A percentile compares a stretch with the other conserved stretches of the same genome.
Conservation (phyloP, 2,329 filamentous ascomycete genomes). For the Nannizziopsis arthrosporioides region DNA sequence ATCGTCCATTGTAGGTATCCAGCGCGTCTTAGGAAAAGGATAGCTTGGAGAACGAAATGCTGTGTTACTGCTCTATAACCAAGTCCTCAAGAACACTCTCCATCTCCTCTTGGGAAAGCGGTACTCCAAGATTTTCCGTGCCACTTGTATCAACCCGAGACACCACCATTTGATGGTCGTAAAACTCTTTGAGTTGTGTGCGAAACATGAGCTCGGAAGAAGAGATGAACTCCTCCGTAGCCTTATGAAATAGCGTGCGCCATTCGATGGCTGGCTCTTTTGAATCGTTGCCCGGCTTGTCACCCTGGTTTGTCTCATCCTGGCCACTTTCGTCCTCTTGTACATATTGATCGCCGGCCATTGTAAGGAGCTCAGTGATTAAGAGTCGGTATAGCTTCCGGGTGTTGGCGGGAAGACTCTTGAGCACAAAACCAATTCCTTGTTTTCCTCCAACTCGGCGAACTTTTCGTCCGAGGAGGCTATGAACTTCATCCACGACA, state of each 20-base stretch:
- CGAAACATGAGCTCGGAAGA: conserved; percentile 93
- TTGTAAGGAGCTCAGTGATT: conserved; percentile 68
- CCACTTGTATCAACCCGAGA: conserved; percentile 76
- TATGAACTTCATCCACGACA: conserved; percentile 80
- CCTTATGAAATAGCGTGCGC: conserved; percentile 82
- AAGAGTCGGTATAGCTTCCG: conserved; percentile 75
- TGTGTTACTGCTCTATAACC: conserved; percentile 25
- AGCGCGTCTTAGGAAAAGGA: not conserved
- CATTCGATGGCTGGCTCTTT: conserved; percentile 65
- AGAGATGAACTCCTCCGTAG: conserved; percentile 92
- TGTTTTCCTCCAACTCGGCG: conserved; percentile 76
- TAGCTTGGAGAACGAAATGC: not conserved
- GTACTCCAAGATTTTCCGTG: conserved; percentile 72
- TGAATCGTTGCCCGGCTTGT: conserved; percentile 21
- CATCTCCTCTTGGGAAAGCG: conserved; percentile 76
- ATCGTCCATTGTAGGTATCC: not conserved
- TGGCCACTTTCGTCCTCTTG: conserved; percentile 42
- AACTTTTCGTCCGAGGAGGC: conserved; percentile 69
- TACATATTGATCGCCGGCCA: conserved; percentile 44
- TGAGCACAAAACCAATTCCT: conserved; percentile 81
- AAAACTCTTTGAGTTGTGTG: conserved; percentile 89
- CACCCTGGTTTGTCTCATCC: conserved; percentile 10
- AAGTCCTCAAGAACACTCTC: conserved; percentile 78
- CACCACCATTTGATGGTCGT: conserved; percentile 95
- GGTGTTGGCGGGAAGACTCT: conserved; percentile 83